phyloP scores from a whole-genome alignment of 306 rosid genomes.

The Cucurbita pepo region DNA sequence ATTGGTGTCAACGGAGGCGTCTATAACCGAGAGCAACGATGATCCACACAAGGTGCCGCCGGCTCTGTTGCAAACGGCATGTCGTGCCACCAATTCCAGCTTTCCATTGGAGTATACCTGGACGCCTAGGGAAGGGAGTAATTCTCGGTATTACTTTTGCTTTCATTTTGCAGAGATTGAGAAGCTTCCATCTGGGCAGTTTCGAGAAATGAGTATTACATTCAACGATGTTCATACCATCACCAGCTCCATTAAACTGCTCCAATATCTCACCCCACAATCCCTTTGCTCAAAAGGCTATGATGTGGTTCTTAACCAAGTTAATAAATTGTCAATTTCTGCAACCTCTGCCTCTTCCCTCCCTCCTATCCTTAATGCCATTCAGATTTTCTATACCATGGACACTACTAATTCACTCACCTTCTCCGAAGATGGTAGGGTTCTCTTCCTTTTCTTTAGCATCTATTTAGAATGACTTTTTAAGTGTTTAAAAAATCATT shows the following conservation, averaged over 20 bases:
- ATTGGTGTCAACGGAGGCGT: no score
- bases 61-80: not conserved
- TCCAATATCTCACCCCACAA: not conserved
- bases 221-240: not conserved
- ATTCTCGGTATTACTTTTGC: not conserved
- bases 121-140: not conserved
- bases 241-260: not conserved
- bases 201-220: not conserved
- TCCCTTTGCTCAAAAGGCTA: not conserved
- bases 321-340: not conserved
- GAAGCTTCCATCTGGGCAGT: not conserved
- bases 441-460: no score
- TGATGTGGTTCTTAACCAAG: not conserved
- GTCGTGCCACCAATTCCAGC: not conserved
- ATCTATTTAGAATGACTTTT: no score
- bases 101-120: not conserved
- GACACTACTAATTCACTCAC: not conserved
- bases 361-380: not conserved
- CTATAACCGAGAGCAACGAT: no score
- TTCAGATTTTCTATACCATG: not conserved
- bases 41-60: no score
- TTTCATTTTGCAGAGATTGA: slow-evolving; percentile 1
- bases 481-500: no score
- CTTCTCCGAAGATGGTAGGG: not conserved
- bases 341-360: not conserved